Percentiles rank a stretch among this genome's conserved stretches.
Conservation (phyloP, 2,329 filamentous ascomycete species). For the Sclerotinia sclerotiorum region DNA sequence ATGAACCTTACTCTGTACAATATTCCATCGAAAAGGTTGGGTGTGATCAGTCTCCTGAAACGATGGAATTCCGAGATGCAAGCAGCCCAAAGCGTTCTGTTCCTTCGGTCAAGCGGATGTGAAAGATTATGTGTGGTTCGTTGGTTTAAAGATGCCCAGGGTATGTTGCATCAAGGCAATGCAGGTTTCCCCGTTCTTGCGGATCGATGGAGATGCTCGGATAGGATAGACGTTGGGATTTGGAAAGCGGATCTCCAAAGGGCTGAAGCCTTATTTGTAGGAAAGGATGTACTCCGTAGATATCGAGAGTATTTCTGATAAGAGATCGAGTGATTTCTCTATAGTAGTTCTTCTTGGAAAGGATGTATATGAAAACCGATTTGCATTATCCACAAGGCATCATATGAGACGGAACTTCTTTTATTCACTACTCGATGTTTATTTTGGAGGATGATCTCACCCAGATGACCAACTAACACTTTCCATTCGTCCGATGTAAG, state of each 20-base stretch:
- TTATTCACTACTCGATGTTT: neutral
- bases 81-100: neutral
- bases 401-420: neutral
- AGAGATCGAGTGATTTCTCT: too few relatives aligned
- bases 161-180: neutral
- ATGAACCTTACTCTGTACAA: neutral
- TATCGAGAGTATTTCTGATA: neutral
- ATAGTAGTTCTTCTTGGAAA: too few relatives aligned
- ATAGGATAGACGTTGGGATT: neutral
- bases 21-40: neutral
- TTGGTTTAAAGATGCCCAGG: neutral
- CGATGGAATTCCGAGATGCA: neutral
- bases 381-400: neutral
- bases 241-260: neutral
- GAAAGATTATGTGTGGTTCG: neutral
- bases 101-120: conserved; percentile 23
- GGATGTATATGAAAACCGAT: too few relatives aligned
- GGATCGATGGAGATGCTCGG: conserved; percentile 9
- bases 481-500: neutral
- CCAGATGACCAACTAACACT: neutral
- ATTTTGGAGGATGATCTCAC: neutral
- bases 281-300: neutral
- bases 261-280: neutral
- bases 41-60: neutral
- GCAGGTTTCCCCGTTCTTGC: neutral